Conservation (phyloP, 2,329 filamentous ascomycete genomes). For the Penicillium sp. region DNA sequence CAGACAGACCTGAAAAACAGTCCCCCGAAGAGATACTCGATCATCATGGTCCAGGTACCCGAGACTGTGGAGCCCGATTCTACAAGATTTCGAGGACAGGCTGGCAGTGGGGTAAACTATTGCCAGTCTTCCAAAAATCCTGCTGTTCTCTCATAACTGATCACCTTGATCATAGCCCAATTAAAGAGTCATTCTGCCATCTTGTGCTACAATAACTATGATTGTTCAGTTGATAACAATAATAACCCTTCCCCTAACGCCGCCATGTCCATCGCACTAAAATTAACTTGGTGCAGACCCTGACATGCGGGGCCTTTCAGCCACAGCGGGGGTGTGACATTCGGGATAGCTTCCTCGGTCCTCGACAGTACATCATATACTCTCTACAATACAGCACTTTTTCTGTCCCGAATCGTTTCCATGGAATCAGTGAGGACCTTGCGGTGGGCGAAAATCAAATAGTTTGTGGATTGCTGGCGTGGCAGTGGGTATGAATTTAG, state of each 20-base stretch:
- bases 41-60: not conserved
- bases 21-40: not conserved
- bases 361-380: not conserved
- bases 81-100: not conserved
- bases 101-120: not conserved
- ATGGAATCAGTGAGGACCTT: not conserved
- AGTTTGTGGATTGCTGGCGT: not conserved
- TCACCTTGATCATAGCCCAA: not conserved
- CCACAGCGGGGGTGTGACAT: constrained; percentile 4
- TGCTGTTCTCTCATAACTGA: not conserved
- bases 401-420: not conserved
- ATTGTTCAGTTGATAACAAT: not conserved
- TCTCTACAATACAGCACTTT: no score
- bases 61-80: not conserved
- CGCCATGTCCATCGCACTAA: not conserved
- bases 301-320: constrained; percentile 1
- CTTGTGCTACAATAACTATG: not conserved
- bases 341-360: not conserved
- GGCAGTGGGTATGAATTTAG: not conserved
- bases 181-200: not conserved
- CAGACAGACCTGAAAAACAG: not conserved
- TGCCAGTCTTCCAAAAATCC: not conserved
- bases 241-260: not conserved
- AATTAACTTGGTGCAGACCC: not conserved
- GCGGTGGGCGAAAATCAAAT: not conserved